A percentile compares a stretch with the other conserved stretches of the same genome.
Conservation (phyloP, 192 early-diverging fungal species). For the Linnemannia elongata region DNA sequence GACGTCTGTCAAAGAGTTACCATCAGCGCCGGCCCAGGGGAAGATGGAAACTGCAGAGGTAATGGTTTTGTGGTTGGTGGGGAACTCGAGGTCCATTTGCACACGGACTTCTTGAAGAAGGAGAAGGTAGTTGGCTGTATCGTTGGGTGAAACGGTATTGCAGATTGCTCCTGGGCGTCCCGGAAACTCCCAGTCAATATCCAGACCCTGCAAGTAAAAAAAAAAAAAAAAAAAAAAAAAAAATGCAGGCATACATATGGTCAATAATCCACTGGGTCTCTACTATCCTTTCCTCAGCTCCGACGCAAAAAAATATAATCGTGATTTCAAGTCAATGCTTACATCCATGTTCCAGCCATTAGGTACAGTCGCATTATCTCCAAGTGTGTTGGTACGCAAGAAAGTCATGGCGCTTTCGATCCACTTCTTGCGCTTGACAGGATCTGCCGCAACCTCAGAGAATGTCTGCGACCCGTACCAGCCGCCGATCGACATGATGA, state of each 20-base stretch:
- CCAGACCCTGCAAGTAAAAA: conserved; percentile 21
- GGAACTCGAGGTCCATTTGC: conserved; percentile 60
- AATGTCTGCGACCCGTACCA: conserved; percentile 67
- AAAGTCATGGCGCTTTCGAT: conserved; percentile 49
- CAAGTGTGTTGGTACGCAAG: background rate
- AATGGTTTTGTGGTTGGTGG: conserved; percentile 61
- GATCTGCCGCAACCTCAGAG: conserved; percentile 57
- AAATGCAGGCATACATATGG: background rate
- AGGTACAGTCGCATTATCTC: background rate
- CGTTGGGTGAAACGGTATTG: conserved; percentile 48
- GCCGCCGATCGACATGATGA: conserved; percentile 65
- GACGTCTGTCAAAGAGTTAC: conserved; percentile 61
- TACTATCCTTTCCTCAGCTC: background rate
- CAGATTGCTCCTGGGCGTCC: conserved; percentile 51
- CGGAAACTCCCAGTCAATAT: conserved; percentile 68
- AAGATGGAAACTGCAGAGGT: conserved; percentile 72
- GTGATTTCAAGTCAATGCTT: background rate
- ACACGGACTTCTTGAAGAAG: conserved; percentile 69
- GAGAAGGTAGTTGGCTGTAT: conserved; percentile 67
- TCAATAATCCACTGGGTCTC: background rate
- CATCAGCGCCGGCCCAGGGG: conserved; percentile 65
- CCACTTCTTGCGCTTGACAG: conserved; percentile 39
- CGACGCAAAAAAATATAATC: background rate
- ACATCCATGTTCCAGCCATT: conserved; percentile 4
- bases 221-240: too few species aligned